Conservation (phyloP, 2,329 filamentous ascomycete genomes). For the Neofusicoccum cordaticola region DNA sequence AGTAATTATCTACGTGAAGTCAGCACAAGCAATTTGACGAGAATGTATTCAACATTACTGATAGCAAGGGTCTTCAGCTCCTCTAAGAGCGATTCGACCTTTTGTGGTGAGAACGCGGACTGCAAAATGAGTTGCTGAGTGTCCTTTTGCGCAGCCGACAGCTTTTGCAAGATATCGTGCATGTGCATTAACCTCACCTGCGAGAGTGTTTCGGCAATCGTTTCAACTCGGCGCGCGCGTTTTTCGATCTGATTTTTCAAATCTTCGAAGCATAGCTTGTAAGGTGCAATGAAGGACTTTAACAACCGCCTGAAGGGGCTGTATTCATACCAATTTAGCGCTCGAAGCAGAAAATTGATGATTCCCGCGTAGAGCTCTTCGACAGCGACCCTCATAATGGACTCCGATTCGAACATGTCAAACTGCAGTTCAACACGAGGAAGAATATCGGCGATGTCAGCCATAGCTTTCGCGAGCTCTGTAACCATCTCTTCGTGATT, state of each 20-base stretch:
- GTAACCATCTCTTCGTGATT: constrained; percentile 16
- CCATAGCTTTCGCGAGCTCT: constrained; percentile 18
- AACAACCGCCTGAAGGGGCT: constrained; percentile 2
- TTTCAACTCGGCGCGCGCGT: background rate
- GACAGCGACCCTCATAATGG: constrained; percentile 15
- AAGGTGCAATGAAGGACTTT: constrained; percentile 16
- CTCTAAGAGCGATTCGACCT: too few relatives aligned
- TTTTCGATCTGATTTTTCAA: constrained; percentile 3
- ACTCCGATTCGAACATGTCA: constrained; percentile 10
- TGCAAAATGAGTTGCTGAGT: too few relatives aligned
- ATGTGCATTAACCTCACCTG: background rate
- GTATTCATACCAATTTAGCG: constrained; percentile 19
- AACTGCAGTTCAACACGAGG: constrained; percentile 10
- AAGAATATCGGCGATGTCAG: constrained; percentile 16
- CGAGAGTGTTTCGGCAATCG: too few relatives aligned
- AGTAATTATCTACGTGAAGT: background rate
- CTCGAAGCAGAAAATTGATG: constrained; percentile 16
- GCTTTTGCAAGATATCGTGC: constrained; percentile 1
- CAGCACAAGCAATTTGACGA: background rate
- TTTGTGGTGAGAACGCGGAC: too few relatives aligned
- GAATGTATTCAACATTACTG: too few relatives aligned
- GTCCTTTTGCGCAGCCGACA: too few relatives aligned
- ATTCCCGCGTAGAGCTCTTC: constrained; percentile 17
- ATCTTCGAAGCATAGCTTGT: constrained; percentile 18
- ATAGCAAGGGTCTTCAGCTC: too few relatives aligned